These are phyloP conservation scores for Tuctoria greenei DNA, from an alignment of 176 grass and related monocot genomes.

Conservation along the genomic window DNA sequence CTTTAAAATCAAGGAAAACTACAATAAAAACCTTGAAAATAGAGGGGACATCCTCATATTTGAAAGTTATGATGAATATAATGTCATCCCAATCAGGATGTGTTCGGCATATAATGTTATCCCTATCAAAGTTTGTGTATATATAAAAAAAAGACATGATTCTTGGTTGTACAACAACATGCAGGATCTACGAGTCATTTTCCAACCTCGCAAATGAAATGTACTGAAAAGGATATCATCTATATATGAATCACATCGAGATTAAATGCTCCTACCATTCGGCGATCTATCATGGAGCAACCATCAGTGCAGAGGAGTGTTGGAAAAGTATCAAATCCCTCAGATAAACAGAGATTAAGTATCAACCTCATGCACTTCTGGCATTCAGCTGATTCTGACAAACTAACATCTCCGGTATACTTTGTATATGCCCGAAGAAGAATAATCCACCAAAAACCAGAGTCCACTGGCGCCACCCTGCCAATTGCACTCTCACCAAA, in stretches of 20 bases:
- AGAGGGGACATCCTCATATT: background rate
- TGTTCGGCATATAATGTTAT: background rate
- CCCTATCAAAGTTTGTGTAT: background rate
- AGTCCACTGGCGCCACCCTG: constrained; percentile 89
- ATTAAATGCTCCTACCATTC: constrained; percentile 69
- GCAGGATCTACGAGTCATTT: constrained; percentile 7
- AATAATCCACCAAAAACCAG: constrained; percentile 99
- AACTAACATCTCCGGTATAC: constrained; percentile 72
- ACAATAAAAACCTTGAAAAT: constrained; percentile 8
- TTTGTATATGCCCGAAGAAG: constrained; percentile 97
- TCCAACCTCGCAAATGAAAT: constrained; percentile 1
- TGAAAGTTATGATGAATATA: background rate
- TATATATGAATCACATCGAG: constrained; percentile 29
- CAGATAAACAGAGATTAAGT: constrained; percentile 78
- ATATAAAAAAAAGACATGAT: background rate
- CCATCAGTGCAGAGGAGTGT: constrained; percentile 96
- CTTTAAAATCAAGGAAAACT: background rate
- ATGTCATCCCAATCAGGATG: background rate
- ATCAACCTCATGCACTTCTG: constrained; percentile 88
- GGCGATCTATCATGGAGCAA: constrained; percentile 94
- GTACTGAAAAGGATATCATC: constrained; percentile 13
- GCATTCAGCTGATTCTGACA: constrained; percentile 80
- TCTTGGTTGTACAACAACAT: background rate
- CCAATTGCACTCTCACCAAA: constrained; percentile 92
- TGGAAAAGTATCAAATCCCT: constrained; percentile 96